Conservation (phyloP, 306 rosid genomes). For the Cucumis hystrix region DNA sequence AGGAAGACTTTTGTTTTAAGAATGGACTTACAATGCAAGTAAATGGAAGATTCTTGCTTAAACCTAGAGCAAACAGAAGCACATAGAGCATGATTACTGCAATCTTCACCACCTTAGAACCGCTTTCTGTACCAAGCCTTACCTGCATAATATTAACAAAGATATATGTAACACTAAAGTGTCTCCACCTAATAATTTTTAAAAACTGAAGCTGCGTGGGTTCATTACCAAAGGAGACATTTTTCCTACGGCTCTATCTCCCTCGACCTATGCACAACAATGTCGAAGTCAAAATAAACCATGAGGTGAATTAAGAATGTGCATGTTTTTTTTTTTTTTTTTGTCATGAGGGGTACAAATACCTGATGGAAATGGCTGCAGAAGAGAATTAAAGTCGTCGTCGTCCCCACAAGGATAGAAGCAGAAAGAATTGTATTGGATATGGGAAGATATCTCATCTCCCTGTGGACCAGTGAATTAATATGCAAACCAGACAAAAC, state of each 20-base stretch:
- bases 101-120: slow-evolving; percentile 41
- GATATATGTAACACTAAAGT: not conserved
- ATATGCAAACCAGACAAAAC: not conserved
- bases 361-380: slow-evolving; percentile 97
- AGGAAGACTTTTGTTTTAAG: not conserved
- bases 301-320: not conserved
- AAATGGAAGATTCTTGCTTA: slow-evolving; percentile 45
- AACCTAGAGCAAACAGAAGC: slow-evolving; percentile 42
- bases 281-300: not conserved
- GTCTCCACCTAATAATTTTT: not conserved
- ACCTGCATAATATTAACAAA: slow-evolving; percentile 30
- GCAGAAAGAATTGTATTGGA: slow-evolving; percentile 50
- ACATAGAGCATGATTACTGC: slow-evolving; percentile 37
- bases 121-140: slow-evolving; percentile 61
- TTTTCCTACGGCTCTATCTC: slow-evolving; percentile 65
- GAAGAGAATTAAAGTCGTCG: slow-evolving; percentile 75
- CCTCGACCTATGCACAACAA: slow-evolving; percentile 44
- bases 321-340: not conserved
- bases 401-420: slow-evolving; percentile 70
- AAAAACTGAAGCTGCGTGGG: not conserved
- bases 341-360: not conserved
- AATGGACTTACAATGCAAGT: slow-evolving; percentile 42
- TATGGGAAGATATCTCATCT: slow-evolving; percentile 29
- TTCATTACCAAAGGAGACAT: slow-evolving; percentile 74
- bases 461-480: slow-evolving; percentile 27